Conservation (phyloP, 2,329 filamentous ascomycete genomes). For the Neonectria magnoliae region DNA sequence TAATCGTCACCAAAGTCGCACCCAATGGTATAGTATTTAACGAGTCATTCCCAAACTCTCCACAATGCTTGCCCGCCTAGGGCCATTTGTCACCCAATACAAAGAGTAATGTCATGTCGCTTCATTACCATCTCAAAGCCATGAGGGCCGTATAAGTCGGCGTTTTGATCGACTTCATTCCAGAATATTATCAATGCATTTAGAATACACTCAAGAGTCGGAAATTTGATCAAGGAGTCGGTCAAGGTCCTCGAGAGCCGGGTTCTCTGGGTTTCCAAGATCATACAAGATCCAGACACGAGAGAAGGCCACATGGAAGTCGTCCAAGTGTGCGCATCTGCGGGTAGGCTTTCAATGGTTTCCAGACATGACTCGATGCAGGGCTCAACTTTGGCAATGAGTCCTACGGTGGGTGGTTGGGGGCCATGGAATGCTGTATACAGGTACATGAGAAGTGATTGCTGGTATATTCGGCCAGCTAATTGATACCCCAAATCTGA, state of each 20-base stretch:
- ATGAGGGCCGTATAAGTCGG: constrained; percentile 11
- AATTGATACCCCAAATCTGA: constrained; percentile 8
- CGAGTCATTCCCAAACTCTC: not conserved
- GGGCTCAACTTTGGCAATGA: constrained; percentile 13
- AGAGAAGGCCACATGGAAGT: constrained; percentile 22
- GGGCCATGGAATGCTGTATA: constrained; percentile 13
- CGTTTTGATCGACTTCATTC: constrained; percentile 11
- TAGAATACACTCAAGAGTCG: constrained; percentile 14
- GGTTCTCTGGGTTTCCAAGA: constrained; percentile 11
- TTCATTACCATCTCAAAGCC: constrained; percentile 21
- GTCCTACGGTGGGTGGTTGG: not conserved
- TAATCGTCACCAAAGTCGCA: too few relatives aligned
- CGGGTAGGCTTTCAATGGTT: constrained; percentile 12
- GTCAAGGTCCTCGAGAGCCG: constrained; percentile 11
- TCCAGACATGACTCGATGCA: constrained; percentile 15
- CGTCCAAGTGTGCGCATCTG: constrained; percentile 18
- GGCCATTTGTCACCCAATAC: constrained; percentile 4
- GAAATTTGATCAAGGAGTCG: constrained; percentile 12
- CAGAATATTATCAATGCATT: constrained; percentile 14
- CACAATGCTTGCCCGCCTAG: not conserved
- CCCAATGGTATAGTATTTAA: not conserved
- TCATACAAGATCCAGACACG: constrained; percentile 13
- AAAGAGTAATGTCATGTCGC: constrained; percentile 12
- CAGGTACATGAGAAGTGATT: constrained; percentile 9
- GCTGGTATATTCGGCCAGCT: constrained; percentile 13